phyloP scores from a whole-genome alignment of 768 basidiomycete genomes.

The Porpolomopsis calyptriformis region DNA sequence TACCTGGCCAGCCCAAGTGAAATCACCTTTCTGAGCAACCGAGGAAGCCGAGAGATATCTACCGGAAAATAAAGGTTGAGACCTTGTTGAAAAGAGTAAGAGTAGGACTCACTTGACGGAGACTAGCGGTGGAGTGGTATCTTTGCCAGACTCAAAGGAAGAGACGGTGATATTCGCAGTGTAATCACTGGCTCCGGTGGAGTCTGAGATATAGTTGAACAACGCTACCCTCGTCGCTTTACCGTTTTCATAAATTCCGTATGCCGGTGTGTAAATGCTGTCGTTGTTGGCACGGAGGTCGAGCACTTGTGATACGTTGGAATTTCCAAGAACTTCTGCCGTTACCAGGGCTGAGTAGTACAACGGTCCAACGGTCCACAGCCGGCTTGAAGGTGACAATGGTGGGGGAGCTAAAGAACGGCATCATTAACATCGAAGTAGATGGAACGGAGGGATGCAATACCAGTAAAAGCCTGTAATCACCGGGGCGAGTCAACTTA shows the following conservation, averaged over 20 bases:
- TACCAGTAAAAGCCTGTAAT: constrained; percentile 39
- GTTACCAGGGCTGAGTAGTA: constrained; percentile 67
- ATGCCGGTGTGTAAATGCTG: constrained; percentile 51
- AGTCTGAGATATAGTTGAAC: constrained; percentile 64
- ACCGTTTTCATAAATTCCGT: constrained; percentile 68
- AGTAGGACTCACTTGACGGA: constrained; percentile 38
- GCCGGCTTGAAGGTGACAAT: constrained; percentile 43
- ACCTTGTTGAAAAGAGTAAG: not conserved
- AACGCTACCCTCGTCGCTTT: constrained; percentile 50
- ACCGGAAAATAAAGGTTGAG: not conserved
- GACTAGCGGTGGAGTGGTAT: constrained; percentile 32
- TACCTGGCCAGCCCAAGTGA: constrained; percentile 74
- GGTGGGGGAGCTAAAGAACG: constrained; percentile 30
- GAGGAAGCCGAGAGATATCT: constrained; percentile 49
- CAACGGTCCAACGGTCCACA: constrained; percentile 67
- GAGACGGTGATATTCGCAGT: constrained; percentile 39
- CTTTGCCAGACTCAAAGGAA: constrained; percentile 24
- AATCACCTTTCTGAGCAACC: constrained; percentile 50
- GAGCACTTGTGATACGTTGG: constrained; percentile 52
- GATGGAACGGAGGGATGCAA: too few relatives aligned
- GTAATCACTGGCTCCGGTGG: constrained; percentile 42
- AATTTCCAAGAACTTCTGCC: constrained; percentile 60
- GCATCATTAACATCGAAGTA: not conserved
- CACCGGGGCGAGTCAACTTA: too few relatives aligned
- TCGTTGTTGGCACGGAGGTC: constrained; percentile 47